phyloP scores from a whole-genome alignment of 768 basidiomycete genomes.

The Mycena albidolilacea region DNA sequence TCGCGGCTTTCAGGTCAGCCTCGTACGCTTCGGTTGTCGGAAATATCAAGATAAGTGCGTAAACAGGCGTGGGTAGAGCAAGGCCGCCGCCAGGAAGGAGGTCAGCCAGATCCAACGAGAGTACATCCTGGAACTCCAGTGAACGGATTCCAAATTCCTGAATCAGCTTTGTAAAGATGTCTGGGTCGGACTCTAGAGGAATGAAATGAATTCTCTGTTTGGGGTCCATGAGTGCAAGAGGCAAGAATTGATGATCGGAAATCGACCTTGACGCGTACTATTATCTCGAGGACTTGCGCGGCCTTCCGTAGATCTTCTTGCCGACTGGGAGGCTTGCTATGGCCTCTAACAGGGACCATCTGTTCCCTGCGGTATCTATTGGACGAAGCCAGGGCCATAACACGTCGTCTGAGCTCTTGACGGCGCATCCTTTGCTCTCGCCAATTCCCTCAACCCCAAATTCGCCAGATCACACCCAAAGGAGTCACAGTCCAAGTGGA shows the following conservation, averaged over 20 bases:
- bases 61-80: conserved; percentile 50
- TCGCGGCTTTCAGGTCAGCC: conserved; percentile 43
- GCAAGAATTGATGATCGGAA: neutral
- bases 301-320: neutral
- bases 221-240: neutral
- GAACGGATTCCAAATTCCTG: conserved; percentile 47
- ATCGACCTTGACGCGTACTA: neutral
- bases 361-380: conserved; percentile 70
- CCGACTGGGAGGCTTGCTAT: conserved; percentile 19
- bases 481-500: conserved; percentile 46
- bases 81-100: conserved; percentile 43
- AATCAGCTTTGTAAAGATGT: conserved; percentile 53
- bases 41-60: conserved; percentile 51
- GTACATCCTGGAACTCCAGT: conserved; percentile 53
- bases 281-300: conserved; percentile 3
- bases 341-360: conserved; percentile 41
- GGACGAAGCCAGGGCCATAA: conserved; percentile 64
- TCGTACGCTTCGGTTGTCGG: conserved; percentile 45
- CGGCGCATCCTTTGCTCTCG: conserved; percentile 78
- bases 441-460: conserved; percentile 49
- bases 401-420: conserved; percentile 67
- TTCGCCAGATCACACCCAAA: conserved; percentile 48
- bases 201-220: conserved; percentile 47
- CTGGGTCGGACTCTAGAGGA: conserved; percentile 56
- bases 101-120: conserved; percentile 51